Evolutionary conservation across 495 filamentous ascomycete species (phyloP), one percentile per base, ranked within the genome.

Genomic region (Endocarpon pusillum): DNA sequence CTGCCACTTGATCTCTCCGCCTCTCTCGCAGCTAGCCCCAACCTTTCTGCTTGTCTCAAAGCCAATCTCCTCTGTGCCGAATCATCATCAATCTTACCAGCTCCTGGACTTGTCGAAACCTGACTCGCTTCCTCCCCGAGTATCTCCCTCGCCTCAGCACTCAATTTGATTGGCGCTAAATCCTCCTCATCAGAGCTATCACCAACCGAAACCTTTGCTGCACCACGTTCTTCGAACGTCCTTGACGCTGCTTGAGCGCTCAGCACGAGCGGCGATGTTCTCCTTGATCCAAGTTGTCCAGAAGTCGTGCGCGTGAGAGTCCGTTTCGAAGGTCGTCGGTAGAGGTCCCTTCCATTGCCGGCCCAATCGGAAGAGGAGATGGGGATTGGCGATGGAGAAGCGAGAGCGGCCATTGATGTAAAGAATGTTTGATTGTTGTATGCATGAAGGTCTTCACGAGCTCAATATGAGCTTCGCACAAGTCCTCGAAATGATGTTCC

Each of bases 161-260:
- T 84, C 45, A 83, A 73, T 38, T 78, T 78, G 21, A 76, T 78
- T 17, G 73, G 61, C 37, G 59, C 59, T 15, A 68, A 69, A 5
- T 67, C 61, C 41, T 78, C 73, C 37, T 83, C 78, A 45, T 86
- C 80, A 12, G 79, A 83, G 55, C 78, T 84, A 45, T 85, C 79
- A 5, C 64, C 65, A 3, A 53, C 45, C 11, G 61, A 55, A 31
- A 42, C n/a, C 42, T 21, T 36, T 45, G 42, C 42, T 45, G 1
- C 16, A 15, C 20, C 37, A 26, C 21, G 37, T 7, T 37, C 34
- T 6, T 19, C 20, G 18, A 32, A 22, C 17, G 40, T 35, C 23
- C 26, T 33, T 4, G 36, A 33, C 11, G 19, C 15, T 9, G 41
- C 21, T n/a, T 45, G 45, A 22, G 34, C 28, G 17, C 36, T 36